Percentiles rank a stretch among this genome's conserved stretches.
These are phyloP conservation scores for Solanum tarapatanum DNA, from an alignment of 257 asterid genomes.

Conservation along the genomic window DNA sequence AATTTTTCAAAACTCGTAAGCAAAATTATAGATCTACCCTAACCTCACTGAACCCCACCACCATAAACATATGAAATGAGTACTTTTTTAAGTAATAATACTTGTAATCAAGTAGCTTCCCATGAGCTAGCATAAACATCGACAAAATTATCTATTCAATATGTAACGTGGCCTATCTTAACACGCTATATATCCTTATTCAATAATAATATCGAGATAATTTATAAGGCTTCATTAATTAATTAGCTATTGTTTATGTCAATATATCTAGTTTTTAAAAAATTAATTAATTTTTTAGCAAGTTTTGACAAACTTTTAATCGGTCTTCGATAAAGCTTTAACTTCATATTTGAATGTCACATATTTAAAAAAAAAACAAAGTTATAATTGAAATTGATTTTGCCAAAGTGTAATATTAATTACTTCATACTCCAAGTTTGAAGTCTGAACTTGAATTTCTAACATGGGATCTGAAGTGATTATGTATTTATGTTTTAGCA, in stretches of 20 bases:
- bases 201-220: neutral
- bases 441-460: too few relatives aligned
- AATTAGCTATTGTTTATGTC: neutral
- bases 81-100: neutral
- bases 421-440: too few relatives aligned
- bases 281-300: too few relatives aligned
- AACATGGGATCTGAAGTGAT: too few relatives aligned
- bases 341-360: too few relatives aligned
- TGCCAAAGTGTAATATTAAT: too few relatives aligned
- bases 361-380: too few relatives aligned
- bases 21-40: neutral
- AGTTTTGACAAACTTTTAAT: too few relatives aligned
- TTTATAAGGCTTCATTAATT: neutral
- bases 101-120: neutral
- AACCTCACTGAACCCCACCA: neutral
- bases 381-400: too few relatives aligned
- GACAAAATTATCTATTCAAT: neutral
- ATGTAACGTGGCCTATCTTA: neutral
- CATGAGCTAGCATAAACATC: neutral
- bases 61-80: neutral
- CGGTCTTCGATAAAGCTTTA: too few relatives aligned
- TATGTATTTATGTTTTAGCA: too few relatives aligned
- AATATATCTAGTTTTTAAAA: too few relatives aligned
- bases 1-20: neutral
- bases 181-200: neutral